Evolutionary conservation across 805 yeast species (phyloP), one percentile per base, ranked within the genome.

Genomic region (Yarrowia sp.): DNA sequence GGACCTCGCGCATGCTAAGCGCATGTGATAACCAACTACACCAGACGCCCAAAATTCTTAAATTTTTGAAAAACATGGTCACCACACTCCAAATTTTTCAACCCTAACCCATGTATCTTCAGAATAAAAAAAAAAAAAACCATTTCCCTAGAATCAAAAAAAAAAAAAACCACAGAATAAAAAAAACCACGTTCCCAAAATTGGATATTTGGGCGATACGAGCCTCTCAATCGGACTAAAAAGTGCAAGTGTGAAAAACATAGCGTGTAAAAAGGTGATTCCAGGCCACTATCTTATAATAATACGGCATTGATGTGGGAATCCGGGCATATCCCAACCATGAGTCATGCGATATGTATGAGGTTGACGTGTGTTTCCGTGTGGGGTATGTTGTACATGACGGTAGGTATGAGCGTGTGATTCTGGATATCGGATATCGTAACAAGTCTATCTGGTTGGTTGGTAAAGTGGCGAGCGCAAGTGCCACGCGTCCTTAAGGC

Each of bases 1-100:
- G 58, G 58, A 51, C 58, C 58, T 51, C 58, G 58, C 58, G 58
- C 58, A 51, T 51, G 58, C 58, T 51, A 51, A 51, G 58, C 58
- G 58, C 58, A 51, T 51, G 58, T 51, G 58, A 51, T 51, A 51
- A 51, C 58, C 58, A 51, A 51, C 58, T 51, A 51, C 58, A 51
- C 58, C 58, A 51, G 58, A 51, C 58, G 58, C 58, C 58, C 58
- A 12, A 7, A 19, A 33, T 21, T 26, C 28, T 32, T 19, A 21
- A 9, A 10, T 14, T 21, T 3, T 8, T 11, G 24, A 32, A 32
- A 49, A 32, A 14, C 40, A 49, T 49, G 56, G 19, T 17, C 40
- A 10, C 17, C 14, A 12, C 28, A 32, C 26, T 5, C 14, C 7
- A 8, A 21, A 19, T 1, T 2, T 4, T 7, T 3, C 9, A 32